Conservation (phyloP, 768 basidiomycete genomes). For the Krasilnikovozyma curviuscula region DNA sequence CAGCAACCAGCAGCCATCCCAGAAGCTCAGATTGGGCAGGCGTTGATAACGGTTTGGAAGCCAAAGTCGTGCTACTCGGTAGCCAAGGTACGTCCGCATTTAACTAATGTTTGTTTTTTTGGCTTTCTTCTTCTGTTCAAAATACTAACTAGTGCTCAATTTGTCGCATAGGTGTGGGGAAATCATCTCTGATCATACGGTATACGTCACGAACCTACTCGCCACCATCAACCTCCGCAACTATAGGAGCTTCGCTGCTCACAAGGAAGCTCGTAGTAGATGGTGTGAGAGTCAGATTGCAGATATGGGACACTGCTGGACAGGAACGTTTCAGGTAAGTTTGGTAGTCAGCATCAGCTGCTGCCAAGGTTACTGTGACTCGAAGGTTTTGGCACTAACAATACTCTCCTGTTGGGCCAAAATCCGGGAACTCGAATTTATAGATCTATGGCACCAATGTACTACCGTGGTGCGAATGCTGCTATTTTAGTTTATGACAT, state of each 20-base stretch:
- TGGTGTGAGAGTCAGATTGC: conserved; percentile 20
- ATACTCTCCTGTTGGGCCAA: too few relatives aligned
- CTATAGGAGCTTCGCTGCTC: conserved; percentile 20
- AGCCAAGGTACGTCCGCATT: conserved; percentile 16
- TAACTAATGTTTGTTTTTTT: too few relatives aligned
- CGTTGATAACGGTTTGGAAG: too few relatives aligned
- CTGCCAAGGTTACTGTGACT: too few relatives aligned
- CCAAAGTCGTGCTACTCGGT: conserved; percentile 24
- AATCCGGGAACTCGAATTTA: too few relatives aligned
- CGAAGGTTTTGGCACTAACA: too few relatives aligned
- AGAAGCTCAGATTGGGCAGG: too few relatives aligned
- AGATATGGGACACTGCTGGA: conserved; percentile 27
- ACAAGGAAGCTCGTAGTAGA: conserved; percentile 21
- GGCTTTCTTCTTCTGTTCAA: too few relatives aligned
- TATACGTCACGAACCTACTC: conserved; percentile 20
- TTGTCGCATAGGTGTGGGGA: conserved; percentile 15
- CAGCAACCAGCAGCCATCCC: too few relatives aligned
- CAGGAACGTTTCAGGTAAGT: conserved; percentile 32
- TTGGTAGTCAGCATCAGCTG: too few relatives aligned
- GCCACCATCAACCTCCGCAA: conserved; percentile 13
- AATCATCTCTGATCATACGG: conserved; percentile 22
- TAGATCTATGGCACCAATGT: conserved; percentile 23
- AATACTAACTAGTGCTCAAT: too few relatives aligned
- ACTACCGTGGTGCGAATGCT: conserved; percentile 36
- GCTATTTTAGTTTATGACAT: conserved; percentile 81